These are phyloP conservation scores for Perkinsus chesapeaki DNA, from an alignment of 169 alveolate genomes.

Conservation along the genomic window DNA sequence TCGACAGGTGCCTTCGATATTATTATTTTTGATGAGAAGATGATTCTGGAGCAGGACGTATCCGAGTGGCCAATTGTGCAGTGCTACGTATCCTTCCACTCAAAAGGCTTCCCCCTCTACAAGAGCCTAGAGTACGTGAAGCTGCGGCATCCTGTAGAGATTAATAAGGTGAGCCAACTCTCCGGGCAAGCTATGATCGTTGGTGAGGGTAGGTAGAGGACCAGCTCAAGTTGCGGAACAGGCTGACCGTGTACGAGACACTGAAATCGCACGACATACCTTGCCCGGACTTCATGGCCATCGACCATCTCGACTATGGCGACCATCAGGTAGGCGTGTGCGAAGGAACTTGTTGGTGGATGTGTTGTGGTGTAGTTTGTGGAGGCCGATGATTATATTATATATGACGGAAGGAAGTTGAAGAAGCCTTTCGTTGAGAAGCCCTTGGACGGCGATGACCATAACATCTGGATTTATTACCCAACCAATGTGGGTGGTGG, in stretches of 20 bases:
- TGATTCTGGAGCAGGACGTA: conserved; percentile 58
- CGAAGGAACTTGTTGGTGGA: background rate
- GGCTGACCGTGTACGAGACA: conserved; percentile 60
- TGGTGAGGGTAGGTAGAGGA: conserved; percentile 28
- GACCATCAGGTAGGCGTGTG: background rate
- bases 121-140: conserved; percentile 67
- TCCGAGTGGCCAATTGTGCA: conserved; percentile 83
- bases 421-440: conserved; percentile 94
- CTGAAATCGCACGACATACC: conserved; percentile 24
- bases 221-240: conserved; percentile 51
- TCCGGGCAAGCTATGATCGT: conserved; percentile 19
- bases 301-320: conserved; percentile 21
- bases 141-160: conserved; percentile 51
- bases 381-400: conserved; percentile 83
- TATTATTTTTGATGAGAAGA: conserved; percentile 17
- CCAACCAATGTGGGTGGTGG: conserved; percentile 84
- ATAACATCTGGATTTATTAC: conserved; percentile 90
- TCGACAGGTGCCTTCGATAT: background rate
- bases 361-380: conserved; percentile 33
- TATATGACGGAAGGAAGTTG: conserved; percentile 73
- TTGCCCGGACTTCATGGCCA: background rate
- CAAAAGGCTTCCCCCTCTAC: conserved; percentile 75
- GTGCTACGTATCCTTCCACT: conserved; percentile 78
- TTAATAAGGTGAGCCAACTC: conserved; percentile 43
- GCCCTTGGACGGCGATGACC: conserved; percentile 94